Percentiles rank a stretch among this genome's conserved stretches.
Conservation (phyloP, 768 basidiomycete genomes). For the Mycena epipterygia region DNA sequence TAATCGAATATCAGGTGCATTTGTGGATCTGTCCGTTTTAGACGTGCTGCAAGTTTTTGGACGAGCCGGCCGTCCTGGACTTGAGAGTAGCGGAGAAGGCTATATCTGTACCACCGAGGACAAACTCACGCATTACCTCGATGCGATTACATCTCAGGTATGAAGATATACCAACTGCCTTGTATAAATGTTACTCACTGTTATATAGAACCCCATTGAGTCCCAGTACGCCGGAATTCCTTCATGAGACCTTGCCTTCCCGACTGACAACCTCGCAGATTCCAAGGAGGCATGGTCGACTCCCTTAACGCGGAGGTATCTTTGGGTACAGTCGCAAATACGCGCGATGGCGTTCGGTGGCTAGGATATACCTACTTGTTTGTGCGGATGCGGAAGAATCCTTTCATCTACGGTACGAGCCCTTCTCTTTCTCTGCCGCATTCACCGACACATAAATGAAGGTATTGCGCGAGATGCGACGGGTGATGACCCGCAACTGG, state of each 20-base stretch:
- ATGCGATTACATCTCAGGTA: constrained; percentile 90
- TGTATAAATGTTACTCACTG: constrained; percentile 10
- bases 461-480: constrained; percentile 81
- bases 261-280: constrained; percentile 56
- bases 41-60: constrained; percentile 99
- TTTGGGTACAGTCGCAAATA: constrained; percentile 92
- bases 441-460: constrained; percentile 46
- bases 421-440: constrained; percentile 14
- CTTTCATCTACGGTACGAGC: constrained; percentile 81
- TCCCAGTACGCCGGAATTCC: constrained; percentile 75
- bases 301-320: constrained; percentile 96
- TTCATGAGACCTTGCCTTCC: background rate
- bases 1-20: constrained; percentile 63
- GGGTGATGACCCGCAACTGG: constrained; percentile 80
- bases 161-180: constrained; percentile 31
- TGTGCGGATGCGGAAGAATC: constrained; percentile 94
- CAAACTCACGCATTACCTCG: constrained; percentile 91
- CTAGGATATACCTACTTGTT: constrained; percentile 97
- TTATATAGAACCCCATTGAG: constrained; percentile 88
- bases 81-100: constrained; percentile 95
- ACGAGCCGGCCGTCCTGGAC: constrained; percentile 89
- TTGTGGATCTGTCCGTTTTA: constrained; percentile 92
- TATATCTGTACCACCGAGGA: constrained; percentile 97
- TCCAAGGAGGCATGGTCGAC: constrained; percentile 88
- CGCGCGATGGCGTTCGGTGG: constrained; percentile 92